phyloP scores from a whole-genome alignment of 352 stramenopile genomes.

The Pythium phragmiticola region DNA sequence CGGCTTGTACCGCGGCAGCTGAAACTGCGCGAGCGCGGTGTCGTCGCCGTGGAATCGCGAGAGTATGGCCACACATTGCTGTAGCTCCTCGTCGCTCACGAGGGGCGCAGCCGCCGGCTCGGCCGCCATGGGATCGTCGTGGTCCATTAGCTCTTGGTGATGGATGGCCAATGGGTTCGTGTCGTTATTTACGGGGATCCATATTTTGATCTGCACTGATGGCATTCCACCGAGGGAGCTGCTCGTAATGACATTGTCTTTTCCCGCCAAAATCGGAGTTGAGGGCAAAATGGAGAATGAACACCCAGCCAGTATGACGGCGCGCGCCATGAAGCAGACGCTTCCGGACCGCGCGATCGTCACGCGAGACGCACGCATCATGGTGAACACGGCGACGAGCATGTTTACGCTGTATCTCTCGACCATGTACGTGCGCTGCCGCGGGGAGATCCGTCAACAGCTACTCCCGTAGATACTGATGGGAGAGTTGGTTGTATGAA shows the following conservation, averaged over 20 bases:
- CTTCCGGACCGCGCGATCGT: slow-evolving; percentile 67
- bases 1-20: slow-evolving; percentile 55
- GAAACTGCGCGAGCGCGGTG: slow-evolving; percentile 45
- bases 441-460: too few species aligned
- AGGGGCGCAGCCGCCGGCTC: slow-evolving; percentile 12
- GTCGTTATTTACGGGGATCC: slow-evolving; percentile 18
- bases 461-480: too few species aligned
- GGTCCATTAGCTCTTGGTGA: not conserved
- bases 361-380: slow-evolving; percentile 63
- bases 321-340: slow-evolving; percentile 61
- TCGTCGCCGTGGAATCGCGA: slow-evolving; percentile 46
- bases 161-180: slow-evolving; percentile 1
- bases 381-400: slow-evolving; percentile 67
- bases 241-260: slow-evolving; percentile 11
- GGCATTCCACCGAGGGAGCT: slow-evolving; percentile 6
- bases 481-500: not conserved
- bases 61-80: slow-evolving; percentile 52
- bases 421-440: slow-evolving; percentile 44
- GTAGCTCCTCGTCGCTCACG: slow-evolving; percentile 56
- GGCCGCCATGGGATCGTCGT: slow-evolving; percentile 3
- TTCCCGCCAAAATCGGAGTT: slow-evolving; percentile 29
- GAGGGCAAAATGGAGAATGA: slow-evolving; percentile 62
- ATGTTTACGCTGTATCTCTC: slow-evolving; percentile 82
- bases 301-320: slow-evolving; percentile 62
- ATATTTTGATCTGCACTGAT: slow-evolving; percentile 3